Base-by-base conservation (phyloP, 2,329 filamentous ascomycete species). In the Claviceps pazoutovae region DNA sequence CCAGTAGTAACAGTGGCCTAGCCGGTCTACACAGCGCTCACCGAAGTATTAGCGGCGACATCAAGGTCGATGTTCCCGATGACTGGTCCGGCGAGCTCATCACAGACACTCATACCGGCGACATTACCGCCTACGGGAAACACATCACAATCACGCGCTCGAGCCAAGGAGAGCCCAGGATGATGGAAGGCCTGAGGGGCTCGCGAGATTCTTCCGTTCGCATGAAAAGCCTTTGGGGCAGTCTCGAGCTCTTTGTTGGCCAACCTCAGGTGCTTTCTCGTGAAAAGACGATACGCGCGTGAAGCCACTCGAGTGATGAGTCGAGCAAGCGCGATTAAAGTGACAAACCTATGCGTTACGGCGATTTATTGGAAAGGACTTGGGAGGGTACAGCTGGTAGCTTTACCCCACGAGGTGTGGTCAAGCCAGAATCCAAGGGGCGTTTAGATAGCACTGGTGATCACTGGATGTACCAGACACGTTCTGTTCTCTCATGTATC, bases 41-140 rank as follows among this genome's bases (percentile, higher is more conserved):
- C 62, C 62, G 54, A 21, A 69, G 71, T 42, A 68, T 74, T 9
- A 74, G 71, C 50, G 75, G 74, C 6, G 48, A 59, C 34, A 57
- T 77, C 47, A 58, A 57, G 16, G 62, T 79, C 21, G 55, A 49
- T 16, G 78, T 76, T 56, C 76, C 77, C 0, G 58, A 58, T 21
- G 63, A 68, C 2, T 80, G 76, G 77, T 70, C 72, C 56, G 77
- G 77, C 14, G 56, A 56, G 19, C 60, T 78, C 36, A 55, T 54
- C 8, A 67, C 71, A 13, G 53, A 66, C 53, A 67, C 68, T 17
- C 62, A 34, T 34, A 34, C 68, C 21, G 74, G 74, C 2, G 56
- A 52, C 11, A 62, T 77, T 34, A 51, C 54, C 2, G 62, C 72
- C 6, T 54, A 49, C 19, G 76, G 76, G 14, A 64, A 70, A 42